Base-by-base conservation (phyloP, 768 basidiomycete genomes). In the Scleroderma bovista region DNA sequence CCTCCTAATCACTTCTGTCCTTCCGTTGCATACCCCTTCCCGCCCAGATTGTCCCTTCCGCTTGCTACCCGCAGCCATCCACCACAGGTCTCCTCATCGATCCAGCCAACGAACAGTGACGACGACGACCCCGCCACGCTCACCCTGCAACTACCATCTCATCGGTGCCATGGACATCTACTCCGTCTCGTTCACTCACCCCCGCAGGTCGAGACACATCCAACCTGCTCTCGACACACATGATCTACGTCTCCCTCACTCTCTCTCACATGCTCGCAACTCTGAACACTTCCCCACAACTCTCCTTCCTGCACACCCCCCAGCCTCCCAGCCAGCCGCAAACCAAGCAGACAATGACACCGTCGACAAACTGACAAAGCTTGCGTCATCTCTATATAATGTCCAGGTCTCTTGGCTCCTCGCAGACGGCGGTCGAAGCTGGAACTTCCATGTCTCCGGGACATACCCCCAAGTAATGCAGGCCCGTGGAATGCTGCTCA, bases 381-480 rank as follows among this genome's bases (percentile, higher is more conserved):
- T 86, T 61, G 86, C 89, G 55, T 86, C 86, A 75, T 78, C 84
- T 41, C 69, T 85, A 36, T 88, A 93, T 62, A 86, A 81, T 59
- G 89, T 89, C 65, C 85, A 92, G 62, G 80, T 93, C 61, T 83
- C 87, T 38, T 93, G 84, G 71, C 77, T 84, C 55, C 71, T 80
- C 39, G 78, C 83, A 45, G 86, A 89, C 63, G 82, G 80, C 53
- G 66, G 67, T 33, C 74, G 80, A 51, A 81, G 78, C 23, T 91
- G 87, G 87, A 93, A 92, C 66, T 93, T 95, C 62, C 83, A 91
- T 65, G 78, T 96, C 53, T 89, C 87, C 49, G 94, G 94, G 33
- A 79, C 84, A 26, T 93, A 95, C 70, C 90, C 89, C 64, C 89
- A 93, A 68, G 94, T 96, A 57, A 86, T 96, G 83, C 74, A 83